Evolutionary conservation across 176 grass and related monocot species (phyloP).

Genomic region (Cocos nucifera): DNA sequence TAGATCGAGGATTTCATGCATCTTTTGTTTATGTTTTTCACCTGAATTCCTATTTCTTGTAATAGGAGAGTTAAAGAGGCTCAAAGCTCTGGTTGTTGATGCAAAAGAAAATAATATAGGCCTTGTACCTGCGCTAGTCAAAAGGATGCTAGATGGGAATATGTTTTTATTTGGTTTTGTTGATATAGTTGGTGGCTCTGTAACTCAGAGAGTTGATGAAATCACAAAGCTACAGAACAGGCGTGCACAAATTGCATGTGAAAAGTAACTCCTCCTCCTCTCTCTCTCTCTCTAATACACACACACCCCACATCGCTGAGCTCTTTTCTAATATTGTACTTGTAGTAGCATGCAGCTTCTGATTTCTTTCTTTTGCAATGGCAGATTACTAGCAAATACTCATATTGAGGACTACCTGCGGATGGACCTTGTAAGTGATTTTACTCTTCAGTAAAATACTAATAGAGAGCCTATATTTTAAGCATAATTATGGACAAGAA

Average conservation of each 20-base stretch:
- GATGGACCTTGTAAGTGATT: not conserved
- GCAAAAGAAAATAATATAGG: slow-evolving; percentile 43
- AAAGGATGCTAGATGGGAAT: slow-evolving; percentile 68
- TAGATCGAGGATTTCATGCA: too few relatives aligned
- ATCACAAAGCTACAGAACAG: slow-evolving; percentile 45
- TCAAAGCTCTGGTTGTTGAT: slow-evolving; percentile 47
- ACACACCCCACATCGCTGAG: too few relatives aligned
- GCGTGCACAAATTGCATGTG: slow-evolving; percentile 47
- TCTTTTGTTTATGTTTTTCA: not conserved
- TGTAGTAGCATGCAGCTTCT: not conserved
- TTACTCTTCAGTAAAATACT: not conserved
- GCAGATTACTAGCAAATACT: slow-evolving; percentile 49
- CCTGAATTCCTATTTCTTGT: slow-evolving; percentile 2
- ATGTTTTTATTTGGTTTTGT: slow-evolving; percentile 73
- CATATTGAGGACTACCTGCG: too few relatives aligned
- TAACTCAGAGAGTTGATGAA: slow-evolving; percentile 47
- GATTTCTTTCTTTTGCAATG: slow-evolving; percentile 16
- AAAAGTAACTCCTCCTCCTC: slow-evolving; percentile 34
- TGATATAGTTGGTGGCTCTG: slow-evolving; percentile 44
- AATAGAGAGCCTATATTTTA: too few relatives aligned
- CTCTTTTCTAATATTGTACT: slow-evolving; percentile 3
- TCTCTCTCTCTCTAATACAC: too few relatives aligned
- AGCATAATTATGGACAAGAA: too few relatives aligned
- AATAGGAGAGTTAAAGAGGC: slow-evolving; percentile 59
- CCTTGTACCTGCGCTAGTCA: slow-evolving; percentile 43